These are phyloP conservation scores for Pseudomonodictys pantanalensis DNA, from an alignment of 495 filamentous ascomycete species.

Conservation along the genomic window DNA sequence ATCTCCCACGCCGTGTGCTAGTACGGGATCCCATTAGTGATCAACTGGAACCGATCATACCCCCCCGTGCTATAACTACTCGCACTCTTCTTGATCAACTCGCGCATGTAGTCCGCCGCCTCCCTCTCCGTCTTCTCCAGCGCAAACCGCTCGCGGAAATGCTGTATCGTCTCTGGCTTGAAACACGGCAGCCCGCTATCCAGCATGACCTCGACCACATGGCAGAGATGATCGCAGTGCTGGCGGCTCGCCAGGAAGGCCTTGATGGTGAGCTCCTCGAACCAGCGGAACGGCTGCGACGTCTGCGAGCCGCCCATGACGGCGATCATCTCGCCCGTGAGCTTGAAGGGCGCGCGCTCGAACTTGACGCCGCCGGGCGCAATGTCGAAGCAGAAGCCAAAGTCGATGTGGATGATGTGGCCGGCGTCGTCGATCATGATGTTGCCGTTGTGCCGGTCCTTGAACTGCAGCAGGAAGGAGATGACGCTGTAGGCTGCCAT, in stretches of 20 bases:
- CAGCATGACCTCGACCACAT: slow-evolving; percentile 92
- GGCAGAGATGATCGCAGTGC: slow-evolving; percentile 77
- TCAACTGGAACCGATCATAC: slow-evolving; percentile 94
- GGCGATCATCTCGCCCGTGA: slow-evolving; percentile 94
- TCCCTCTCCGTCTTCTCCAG: slow-evolving; percentile 90
- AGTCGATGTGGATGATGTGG: slow-evolving; percentile 98
- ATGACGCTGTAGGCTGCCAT: slow-evolving; percentile 99
- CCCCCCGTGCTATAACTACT: slow-evolving; percentile 82
- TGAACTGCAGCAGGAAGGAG: slow-evolving; percentile 95
- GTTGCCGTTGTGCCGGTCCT: slow-evolving; percentile 98
- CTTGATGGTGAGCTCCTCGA: slow-evolving; percentile 94
- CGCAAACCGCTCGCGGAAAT: slow-evolving; percentile 91
- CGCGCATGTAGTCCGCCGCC: slow-evolving; percentile 90
- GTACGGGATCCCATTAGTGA: slow-evolving; percentile 98
- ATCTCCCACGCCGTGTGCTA: too few relatives aligned
- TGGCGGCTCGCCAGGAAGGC: slow-evolving; percentile 88
- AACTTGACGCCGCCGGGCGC: slow-evolving; percentile 95
- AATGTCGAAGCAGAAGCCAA: slow-evolving; percentile 99
- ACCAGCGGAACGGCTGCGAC: slow-evolving; percentile 89
- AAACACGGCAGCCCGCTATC: slow-evolving; percentile 96
- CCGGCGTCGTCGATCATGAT: slow-evolving; percentile 98
- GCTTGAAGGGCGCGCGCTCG: slow-evolving; percentile 96
- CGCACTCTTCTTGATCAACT: slow-evolving; percentile 82
- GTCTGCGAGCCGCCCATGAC: slow-evolving; percentile 88
- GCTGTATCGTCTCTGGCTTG: slow-evolving; percentile 90